Base-by-base conservation (phyloP, 2,329 filamentous ascomycete species). In the Colletotrichum truncatum region DNA sequence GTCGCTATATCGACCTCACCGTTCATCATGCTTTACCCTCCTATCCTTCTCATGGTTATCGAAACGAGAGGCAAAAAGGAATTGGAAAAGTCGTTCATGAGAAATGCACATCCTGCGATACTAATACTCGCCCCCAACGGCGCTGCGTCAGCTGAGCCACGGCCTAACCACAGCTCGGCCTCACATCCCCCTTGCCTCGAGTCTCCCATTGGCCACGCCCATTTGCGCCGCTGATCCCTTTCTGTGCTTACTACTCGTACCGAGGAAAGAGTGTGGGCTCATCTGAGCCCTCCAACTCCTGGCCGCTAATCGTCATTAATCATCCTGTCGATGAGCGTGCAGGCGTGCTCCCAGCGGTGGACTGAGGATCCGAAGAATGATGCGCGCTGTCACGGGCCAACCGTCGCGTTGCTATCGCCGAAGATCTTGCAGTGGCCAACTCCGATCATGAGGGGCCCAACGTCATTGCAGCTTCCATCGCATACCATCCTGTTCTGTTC, bases 91-190 rank as follows among this genome's bases (percentile, higher is more conserved):
- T n/a, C n/a, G n/a, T n/a, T n/a, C n/a, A n/a, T n/a, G n/a, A n/a
- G n/a, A n/a, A n/a, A n/a, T n/a, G n/a, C n/a, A n/a, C n/a, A n/a
- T n/a, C n/a, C n/a, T n/a, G n/a, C 25, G 48, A 32, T 26, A 18
- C 46, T 26, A n/a, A n/a, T 41, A 34, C n/a, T 21, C 16, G 41
- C 46, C 48, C 55, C 39, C 38, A 28, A 49, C 11, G 30, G 16
- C 46, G 26, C 39, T 61, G 32, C 23, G 49, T 65, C 57, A 65
- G 63, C 63, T 62, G 63, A 65, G 58, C 51, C 51, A 45, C 41
- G 49, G 23, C 32, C 56, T 49, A 54, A 45, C 41, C 56, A 49
- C 46, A 64, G 48, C 41, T 54, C 49, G 38, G 18, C 39, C 43
- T 62, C n/a, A n/a, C 30, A n/a, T 11, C 41, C 48, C n/a, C 57